A percentile compares a stretch with the other conserved stretches of the same genome.
Evolutionary conservation across 805 yeast genomes (phyloP).

Genomic region (Candida chilensis): DNA sequence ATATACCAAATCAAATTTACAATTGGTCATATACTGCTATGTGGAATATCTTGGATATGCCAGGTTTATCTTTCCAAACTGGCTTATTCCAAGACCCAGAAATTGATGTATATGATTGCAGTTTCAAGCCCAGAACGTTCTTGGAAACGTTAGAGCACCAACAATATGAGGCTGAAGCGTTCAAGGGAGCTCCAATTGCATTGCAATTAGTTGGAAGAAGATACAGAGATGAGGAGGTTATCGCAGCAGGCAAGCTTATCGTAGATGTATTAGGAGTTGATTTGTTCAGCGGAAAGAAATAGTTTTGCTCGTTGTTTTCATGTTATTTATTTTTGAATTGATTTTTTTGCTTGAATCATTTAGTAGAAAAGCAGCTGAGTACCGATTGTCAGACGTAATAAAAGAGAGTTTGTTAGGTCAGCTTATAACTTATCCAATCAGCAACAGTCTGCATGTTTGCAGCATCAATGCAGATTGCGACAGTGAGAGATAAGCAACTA

Average conservation of each 20-base stretch:
- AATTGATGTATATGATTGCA: conserved; percentile 36
- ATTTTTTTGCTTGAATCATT: no score
- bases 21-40: conserved; percentile 79
- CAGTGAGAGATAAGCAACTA: no score
- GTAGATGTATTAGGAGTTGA: conserved; percentile 16
- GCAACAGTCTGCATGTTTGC: no score
- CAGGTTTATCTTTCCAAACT: conserved; percentile 57
- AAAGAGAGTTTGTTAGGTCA: no score
- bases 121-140: conserved; percentile 24
- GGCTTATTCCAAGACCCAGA: conserved; percentile 49
- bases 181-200: conserved; percentile 38
- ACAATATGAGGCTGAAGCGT: conserved; percentile 21
- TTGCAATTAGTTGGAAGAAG: conserved; percentile 42
- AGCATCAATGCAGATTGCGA: no score
- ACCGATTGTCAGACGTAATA: no score
- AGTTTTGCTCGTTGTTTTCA: no score
- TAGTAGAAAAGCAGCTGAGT: no score
- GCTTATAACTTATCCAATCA: no score
- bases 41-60: conserved; percentile 66
- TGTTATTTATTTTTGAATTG: no score
- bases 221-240: conserved; percentile 37
- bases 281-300: no score
- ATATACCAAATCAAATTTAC: conserved; percentile 46
- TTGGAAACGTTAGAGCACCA: conserved; percentile 20
- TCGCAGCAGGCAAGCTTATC: conserved; percentile 34